These are phyloP conservation scores for Oenanthe javanica DNA, from an alignment of 140 eudicot genomes.

Conservation along the genomic window DNA sequence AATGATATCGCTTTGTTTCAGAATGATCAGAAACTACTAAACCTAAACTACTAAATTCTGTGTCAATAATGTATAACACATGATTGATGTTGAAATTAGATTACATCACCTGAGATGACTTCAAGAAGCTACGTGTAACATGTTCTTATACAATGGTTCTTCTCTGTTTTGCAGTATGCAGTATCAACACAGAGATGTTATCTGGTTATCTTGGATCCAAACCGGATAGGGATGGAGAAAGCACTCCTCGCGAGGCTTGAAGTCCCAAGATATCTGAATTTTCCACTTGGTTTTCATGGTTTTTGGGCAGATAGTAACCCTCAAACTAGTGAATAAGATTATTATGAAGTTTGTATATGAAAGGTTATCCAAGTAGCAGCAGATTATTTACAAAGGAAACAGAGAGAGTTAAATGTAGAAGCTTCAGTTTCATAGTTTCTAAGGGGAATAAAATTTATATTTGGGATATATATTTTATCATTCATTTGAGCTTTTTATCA, in stretches of 20 bases:
- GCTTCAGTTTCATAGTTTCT: neutral
- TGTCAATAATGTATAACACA: neutral
- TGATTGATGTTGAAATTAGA: too few relatives aligned
- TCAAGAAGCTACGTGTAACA: neutral
- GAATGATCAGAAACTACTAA: neutral
- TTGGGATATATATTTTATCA: neutral
- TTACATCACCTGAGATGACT: neutral
- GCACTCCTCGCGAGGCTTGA: constrained; percentile 73
- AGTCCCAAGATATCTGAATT: constrained; percentile 66
- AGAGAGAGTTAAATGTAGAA: neutral
- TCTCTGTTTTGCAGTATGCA: constrained; percentile 56
- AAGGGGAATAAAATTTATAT: neutral
- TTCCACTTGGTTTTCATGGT: constrained; percentile 91
- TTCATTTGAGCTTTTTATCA: too few relatives aligned
- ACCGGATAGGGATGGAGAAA: constrained; percentile 42
- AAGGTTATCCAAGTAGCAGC: neutral
- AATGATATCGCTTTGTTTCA: neutral
- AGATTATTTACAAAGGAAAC: neutral
- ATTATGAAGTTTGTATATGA: neutral
- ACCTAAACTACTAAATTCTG: too few relatives aligned
- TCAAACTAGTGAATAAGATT: neutral
- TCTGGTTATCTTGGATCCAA: constrained; percentile 61
- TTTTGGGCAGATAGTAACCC: constrained; percentile 49
- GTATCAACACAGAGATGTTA: constrained; percentile 65
- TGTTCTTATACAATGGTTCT: neutral